Evolutionary conservation across 2,329 filamentous ascomycete genomes (phyloP), one percentile per base, ranked within the genome.

Genomic region (Dendrostoma leiphaemia): DNA sequence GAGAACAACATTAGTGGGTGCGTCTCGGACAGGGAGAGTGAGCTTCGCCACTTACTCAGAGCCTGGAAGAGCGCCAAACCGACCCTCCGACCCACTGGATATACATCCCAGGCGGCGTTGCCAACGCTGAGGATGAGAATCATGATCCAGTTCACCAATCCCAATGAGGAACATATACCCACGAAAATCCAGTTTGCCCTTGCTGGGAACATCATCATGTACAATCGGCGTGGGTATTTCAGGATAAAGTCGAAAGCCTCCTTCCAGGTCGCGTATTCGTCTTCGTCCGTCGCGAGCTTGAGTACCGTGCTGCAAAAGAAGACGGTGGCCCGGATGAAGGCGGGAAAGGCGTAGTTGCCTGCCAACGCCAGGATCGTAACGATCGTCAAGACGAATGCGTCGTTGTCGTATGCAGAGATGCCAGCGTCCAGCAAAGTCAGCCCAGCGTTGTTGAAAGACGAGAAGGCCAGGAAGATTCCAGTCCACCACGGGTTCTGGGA

Each of bases 191-290:
- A 78, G 79, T 1, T 79, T 70, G 67, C 7, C 0, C 77, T 73
- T 3, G 77, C 74, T 0, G 85, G 84, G 60, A 89, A 89, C 2
- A 90, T 71, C 26, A 83, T 81, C 1, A 83, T 83, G 58, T 84
- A 85, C 4, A 84, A 80, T 15, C 82, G 74, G 2, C 82, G 74
- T 0, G 80, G 81, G 37, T 82, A 81, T 41, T 74, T 72, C 35
- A 84, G 73, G 28, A 83, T 78, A 56, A 82, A 83, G 44, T 71
- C 74, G 67, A 26, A 71, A 67, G 53, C 55, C 15, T 72, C 72
- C 24, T 64, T 64, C 40, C 74, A 63, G 24, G 73, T 67, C 53
- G 71, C 71, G 35, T 66, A 65, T 0, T 69, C 68, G 38, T 68
- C 63, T 47, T 70, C 69, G 48, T 53, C 73, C 48, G 62, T 70